Percentiles rank a stretch among this genome's conserved stretches.
Conservation (phyloP, 345 rosid genomes). For the Corchorus olitorius region DNA sequence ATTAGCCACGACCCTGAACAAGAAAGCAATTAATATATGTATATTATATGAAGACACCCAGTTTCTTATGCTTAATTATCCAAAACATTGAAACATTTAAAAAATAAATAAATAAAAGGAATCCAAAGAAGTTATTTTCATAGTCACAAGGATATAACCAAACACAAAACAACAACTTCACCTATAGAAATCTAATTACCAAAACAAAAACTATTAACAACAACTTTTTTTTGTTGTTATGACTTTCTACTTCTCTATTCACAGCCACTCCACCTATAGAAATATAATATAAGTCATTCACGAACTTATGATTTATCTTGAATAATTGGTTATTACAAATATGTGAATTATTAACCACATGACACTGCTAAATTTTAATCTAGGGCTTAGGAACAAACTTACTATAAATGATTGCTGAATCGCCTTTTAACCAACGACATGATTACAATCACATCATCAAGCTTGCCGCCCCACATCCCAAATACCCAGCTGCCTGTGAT, state of each 20-base stretch:
- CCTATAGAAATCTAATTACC: too few relatives aligned
- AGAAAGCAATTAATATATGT: conserved; percentile 20
- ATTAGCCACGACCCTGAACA: conserved; percentile 94
- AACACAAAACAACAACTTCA: too few relatives aligned
- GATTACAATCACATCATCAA: conserved; percentile 8
- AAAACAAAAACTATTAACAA: too few relatives aligned
- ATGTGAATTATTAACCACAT: not conserved
- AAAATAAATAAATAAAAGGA: too few relatives aligned
- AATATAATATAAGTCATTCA: too few relatives aligned
- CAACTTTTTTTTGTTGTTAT: too few relatives aligned
- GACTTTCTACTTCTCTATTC: too few relatives aligned
- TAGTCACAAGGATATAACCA: too few relatives aligned
- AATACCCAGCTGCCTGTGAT: conserved; percentile 18
- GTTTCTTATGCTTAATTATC: not conserved
- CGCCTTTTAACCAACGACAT: conserved; percentile 13
- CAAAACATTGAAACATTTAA: too few relatives aligned
- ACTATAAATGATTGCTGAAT: conserved; percentile 4
- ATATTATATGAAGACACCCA: not conserved
- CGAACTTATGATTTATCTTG: too few relatives aligned
- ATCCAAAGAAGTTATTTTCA: too few relatives aligned
- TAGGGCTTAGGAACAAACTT: not conserved
- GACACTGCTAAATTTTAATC: not conserved
- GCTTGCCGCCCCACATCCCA: conserved; percentile 18
- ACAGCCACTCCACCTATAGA: too few relatives aligned
- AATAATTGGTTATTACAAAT: not conserved